phyloP scores from a whole-genome alignment of 441 rosid species.

The Gossypium trilobum region DNA sequence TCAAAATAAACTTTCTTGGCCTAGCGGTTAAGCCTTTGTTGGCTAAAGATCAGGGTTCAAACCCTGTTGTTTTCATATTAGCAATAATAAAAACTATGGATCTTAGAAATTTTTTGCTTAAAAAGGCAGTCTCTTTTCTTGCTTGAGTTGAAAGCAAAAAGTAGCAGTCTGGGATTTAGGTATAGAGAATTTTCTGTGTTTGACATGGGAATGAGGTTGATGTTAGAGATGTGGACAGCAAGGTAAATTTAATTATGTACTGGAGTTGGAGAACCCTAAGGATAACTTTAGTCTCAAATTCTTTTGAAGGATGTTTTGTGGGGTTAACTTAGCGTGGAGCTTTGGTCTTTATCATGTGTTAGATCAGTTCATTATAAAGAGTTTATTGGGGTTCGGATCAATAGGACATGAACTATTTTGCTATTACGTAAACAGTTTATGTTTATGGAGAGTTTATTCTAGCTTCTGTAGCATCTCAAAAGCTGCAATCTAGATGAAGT shows the following conservation, averaged over 20 bases:
- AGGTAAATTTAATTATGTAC: background rate
- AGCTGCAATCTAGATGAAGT: background rate
- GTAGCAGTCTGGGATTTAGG: background rate
- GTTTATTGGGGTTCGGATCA: background rate
- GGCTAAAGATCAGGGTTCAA: background rate
- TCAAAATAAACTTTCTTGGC: background rate
- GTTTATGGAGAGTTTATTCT: background rate
- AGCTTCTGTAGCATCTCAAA: background rate
- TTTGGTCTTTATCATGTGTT: background rate
- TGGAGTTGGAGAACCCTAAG: background rate
- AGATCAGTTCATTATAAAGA: background rate
- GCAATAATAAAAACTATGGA: background rate
- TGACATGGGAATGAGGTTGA: background rate
- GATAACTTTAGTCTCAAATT: background rate
- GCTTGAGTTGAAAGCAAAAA: conserved; percentile 1
- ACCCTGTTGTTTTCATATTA: background rate
- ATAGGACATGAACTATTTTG: background rate
- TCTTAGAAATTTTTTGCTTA: background rate
- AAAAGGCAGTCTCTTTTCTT: background rate
- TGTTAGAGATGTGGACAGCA: background rate
- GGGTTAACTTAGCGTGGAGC: background rate
- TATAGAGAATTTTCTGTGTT: background rate
- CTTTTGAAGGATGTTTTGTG: background rate
- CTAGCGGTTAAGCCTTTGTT: background rate
- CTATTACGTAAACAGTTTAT: background rate